Evolutionary conservation across 805 yeast genomes (phyloP).

Genomic region (Lachancea meyersii): DNA sequence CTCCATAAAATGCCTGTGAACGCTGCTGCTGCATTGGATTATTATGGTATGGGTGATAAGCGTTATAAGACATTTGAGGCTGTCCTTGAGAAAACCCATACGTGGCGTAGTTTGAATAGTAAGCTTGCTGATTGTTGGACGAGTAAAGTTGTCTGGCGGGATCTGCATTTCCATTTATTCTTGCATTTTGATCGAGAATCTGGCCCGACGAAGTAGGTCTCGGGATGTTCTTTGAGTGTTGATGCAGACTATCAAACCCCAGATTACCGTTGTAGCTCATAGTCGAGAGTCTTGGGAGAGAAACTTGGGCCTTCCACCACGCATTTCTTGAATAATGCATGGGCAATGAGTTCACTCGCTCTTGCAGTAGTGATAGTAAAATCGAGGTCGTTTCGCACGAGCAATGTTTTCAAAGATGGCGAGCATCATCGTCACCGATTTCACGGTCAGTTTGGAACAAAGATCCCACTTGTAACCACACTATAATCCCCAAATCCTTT

Average conservation of each 20-base stretch:
- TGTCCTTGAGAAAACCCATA: neutral
- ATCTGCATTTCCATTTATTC: neutral
- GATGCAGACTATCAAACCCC: neutral
- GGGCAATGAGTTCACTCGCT: no score
- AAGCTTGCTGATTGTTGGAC: neutral
- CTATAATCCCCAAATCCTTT: no score
- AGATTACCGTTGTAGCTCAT: conserved; percentile 1
- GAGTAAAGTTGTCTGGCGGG: no score
- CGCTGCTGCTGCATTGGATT: conserved; percentile 2
- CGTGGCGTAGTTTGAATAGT: neutral
- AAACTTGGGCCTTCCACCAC: neutral
- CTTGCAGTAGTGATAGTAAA: no score
- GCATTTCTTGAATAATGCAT: no score
- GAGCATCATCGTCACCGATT: no score
- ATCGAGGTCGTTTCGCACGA: no score
- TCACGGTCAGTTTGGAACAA: no score
- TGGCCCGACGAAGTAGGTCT: conserved; percentile 9
- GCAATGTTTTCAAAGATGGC: no score
- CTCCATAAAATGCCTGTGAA: neutral
- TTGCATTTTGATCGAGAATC: neutral
- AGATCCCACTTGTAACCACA: no score
- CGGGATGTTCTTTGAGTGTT: conserved; percentile 1
- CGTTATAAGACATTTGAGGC: neutral
- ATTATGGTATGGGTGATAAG: neutral
- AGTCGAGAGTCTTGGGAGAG: neutral